phyloP scores from a whole-genome alignment of 1,139 yeast species.

The Debaryomyces nepalensis region DNA sequence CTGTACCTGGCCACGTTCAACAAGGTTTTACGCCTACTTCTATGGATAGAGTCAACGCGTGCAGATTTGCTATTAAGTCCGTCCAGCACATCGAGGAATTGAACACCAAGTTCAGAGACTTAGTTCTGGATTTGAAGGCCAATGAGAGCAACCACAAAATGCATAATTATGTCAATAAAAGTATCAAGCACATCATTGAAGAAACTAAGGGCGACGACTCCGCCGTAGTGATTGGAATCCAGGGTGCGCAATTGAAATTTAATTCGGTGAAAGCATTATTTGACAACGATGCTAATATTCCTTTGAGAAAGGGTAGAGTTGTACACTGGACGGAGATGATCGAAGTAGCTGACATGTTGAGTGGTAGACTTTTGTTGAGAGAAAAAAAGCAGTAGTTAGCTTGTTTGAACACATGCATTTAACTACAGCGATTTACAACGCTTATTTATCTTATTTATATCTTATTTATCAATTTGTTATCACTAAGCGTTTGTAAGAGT shows the following conservation, averaged over 20 bases:
- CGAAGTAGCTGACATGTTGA: conserved; percentile 65
- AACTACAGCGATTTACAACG: too few species aligned
- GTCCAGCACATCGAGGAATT: conserved; percentile 67
- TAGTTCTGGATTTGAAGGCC: conserved; percentile 3
- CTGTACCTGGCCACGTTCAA: conserved; percentile 84
- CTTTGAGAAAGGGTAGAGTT: conserved; percentile 65
- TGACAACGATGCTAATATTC: conserved; percentile 60
- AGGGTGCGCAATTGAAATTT: conserved; percentile 65
- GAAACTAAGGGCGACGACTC: conserved; percentile 15
- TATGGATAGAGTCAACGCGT: conserved; percentile 74
- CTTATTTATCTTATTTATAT: background rate
- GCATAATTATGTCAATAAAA: background rate
- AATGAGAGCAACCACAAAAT: background rate
- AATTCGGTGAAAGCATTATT: conserved; percentile 59
- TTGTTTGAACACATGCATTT: background rate
- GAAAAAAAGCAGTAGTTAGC: conserved; percentile 21
- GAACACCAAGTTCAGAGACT: conserved; percentile 19
- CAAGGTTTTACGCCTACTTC: conserved; percentile 83
- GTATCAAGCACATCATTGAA: background rate
- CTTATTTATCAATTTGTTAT: background rate
- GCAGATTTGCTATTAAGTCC: conserved; percentile 70
- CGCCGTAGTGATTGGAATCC: conserved; percentile 69
- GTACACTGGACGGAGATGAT: conserved; percentile 71
- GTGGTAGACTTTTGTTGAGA: conserved; percentile 63
- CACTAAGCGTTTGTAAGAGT: background rate